Evolutionary conservation across 371 early-diverging fungal species (phyloP), one percentile per base, ranked within the genome.

Genomic region (Apophysomyces sp.): DNA sequence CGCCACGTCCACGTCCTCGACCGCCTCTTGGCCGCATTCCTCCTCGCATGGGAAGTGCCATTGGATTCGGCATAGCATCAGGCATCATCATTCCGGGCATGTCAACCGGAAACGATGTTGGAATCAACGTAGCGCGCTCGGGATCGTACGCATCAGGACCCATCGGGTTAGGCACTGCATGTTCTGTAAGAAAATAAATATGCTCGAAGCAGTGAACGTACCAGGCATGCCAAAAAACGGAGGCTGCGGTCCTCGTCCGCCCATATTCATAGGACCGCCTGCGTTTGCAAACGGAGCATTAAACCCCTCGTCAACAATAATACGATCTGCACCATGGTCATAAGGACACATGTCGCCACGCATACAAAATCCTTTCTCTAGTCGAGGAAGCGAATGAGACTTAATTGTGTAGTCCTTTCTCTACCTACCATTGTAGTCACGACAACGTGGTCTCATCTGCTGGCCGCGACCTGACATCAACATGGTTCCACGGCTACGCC

Each of bases 261-360:
- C 57, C 2, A 24, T 57, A 31, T 56, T 58, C 59, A 67, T 56
- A 11, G 68, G 49, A 7, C 21, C 27, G 4, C 49, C 49, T 21
- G 49, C 28, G 7, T 54, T 61, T 41, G 70, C 55, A 28, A 72
- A 76, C 24, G 65, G 66, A 3, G 57, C 52, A 41, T 65, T 67
- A 32, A 62, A 60, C 53, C 72, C 56, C 11, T 87, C 87, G 57
- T 90, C 89, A 0, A 89, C 80, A 34, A 90, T 84, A 31, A 91
- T 89, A 64, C 86, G 77, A 67, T 90, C 90, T 15, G 75, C 72
- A 16, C 88, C 87, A 66, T 93, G 93, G 57, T 90, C 89, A 67
- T 78, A 93, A 1, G 86, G 88, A 60, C 93, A 93, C 59, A 78
- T 69, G 32, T 92, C 89, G 6, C 92, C 93, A 41, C 90, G 86